phyloP scores from a whole-genome alignment of 2,329 filamentous ascomycete genomes.

The Sclerotinia trifoliorum region DNA sequence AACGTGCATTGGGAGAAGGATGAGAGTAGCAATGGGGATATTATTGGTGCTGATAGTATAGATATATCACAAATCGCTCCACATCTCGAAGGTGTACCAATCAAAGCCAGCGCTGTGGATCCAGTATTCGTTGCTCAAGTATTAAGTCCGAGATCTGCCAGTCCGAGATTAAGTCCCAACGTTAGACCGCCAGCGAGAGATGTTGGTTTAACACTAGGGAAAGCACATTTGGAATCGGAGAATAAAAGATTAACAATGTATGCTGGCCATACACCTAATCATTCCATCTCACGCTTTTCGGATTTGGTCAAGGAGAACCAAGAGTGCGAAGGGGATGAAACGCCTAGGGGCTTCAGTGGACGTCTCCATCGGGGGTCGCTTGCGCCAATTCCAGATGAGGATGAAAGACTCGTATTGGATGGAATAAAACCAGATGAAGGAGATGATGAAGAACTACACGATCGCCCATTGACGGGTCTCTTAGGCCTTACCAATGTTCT shows the following conservation, averaged over 20 bases:
- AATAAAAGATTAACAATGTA: conserved; percentile 57
- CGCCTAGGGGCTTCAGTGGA: conserved; percentile 30
- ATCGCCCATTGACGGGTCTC: conserved; percentile 33
- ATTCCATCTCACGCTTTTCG: conserved; percentile 53
- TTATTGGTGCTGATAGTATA: conserved; percentile 43
- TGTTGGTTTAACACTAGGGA: conserved; percentile 22
- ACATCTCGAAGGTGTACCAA: conserved; percentile 57
- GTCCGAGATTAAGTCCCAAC: conserved; percentile 36
- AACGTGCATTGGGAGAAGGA: conserved; percentile 15
- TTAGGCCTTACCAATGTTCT: conserved; percentile 33
- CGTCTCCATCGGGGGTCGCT: neutral
- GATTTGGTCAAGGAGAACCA: conserved; percentile 40
- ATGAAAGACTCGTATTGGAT: conserved; percentile 11
- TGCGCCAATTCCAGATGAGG: conserved; percentile 8
- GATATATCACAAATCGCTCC: conserved; percentile 59
- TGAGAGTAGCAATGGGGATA: neutral
- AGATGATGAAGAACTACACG: conserved; percentile 25
- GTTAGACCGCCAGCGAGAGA: conserved; percentile 26
- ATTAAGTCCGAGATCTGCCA: conserved; percentile 32
- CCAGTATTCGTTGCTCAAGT: conserved; percentile 38
- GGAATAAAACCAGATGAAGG: conserved; percentile 12
- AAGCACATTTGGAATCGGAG: conserved; percentile 40
- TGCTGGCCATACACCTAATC: conserved; percentile 62
- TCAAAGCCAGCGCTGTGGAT: conserved; percentile 53
- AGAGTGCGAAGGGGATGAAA: conserved; percentile 32